Base-by-base conservation (phyloP, 1,139 yeast species). In the Sugiyamaella novakii region DNA sequence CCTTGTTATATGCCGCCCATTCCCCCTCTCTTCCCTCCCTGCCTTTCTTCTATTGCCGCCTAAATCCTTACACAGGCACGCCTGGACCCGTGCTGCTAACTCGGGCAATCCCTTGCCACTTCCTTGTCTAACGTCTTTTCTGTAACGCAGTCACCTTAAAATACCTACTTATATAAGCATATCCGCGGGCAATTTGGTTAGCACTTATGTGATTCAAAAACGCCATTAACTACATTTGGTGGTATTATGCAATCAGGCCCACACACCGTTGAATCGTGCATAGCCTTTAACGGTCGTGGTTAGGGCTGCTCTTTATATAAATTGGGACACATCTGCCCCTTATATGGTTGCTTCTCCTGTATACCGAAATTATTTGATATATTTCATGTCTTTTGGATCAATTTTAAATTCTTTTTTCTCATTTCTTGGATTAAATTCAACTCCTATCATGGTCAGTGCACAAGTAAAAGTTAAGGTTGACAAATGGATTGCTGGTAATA, bases 401-500 rank as follows among this genome's bases (percentile, higher is more conserved):
- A 36, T 43, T 27, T 35, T 27, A 28, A 43, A 28, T 33, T 19
- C 42, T 21, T 5, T 48, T 15, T 28, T 38, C 3, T 43, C 48
- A 10, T 4, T 39, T 22, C 25, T 48, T 14, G 36, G 36, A 24
- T 28, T 25, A 10, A 37, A 39, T 39, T 28, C 43, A 28, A 7
- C 33, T 37, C 50, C 50, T 22, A 54, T 37, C 31, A 52, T 51
- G 54, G 55, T 53, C 29, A 43, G 54, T 12, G 51, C 50, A 17
- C 53, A 46, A 45, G 50, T 55, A 17, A 55, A 56, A 50, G 46
- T 75, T 42, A 79, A 78, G 65, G 86, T 85, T 58, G 79, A 86
- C 68, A 67, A 73, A 43, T 75, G 85, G 62, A 85, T 87, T 70
- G 76, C 77, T 61, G 70, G 76, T 53, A 79, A 85, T 71, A 81